Evolutionary conservation across 208 protist species (phyloP), one percentile per base, ranked within the genome.

Genomic region (Acanthamoeba rhysodes): DNA sequence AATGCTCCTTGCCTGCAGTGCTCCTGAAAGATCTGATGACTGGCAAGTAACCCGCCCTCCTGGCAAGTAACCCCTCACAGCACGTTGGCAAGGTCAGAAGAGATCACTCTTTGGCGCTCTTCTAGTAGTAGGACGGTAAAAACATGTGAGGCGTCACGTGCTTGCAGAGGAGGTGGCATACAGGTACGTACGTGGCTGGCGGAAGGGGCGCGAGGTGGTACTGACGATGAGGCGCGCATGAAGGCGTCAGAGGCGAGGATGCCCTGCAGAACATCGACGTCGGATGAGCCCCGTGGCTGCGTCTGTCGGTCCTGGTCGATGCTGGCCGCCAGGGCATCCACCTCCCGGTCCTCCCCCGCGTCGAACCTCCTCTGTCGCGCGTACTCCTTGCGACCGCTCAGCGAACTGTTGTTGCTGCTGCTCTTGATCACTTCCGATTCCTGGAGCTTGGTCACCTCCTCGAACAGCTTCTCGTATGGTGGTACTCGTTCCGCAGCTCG

Each of bases 221-320:
- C 34, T 20, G 70, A 78, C 18, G 70, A 29, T 4, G 70, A 29
- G 18, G 70, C 70, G 70, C 70, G 70, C 9, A 18, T n/a, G 20
- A 78, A 78, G 32, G 70, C 70, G 6, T 78, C 70, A 4, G 70
- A 78, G 9, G 70, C 70, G n/a, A 78, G 70, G 8, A 78, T 78
- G 70, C 27, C 34, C 34, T 78, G 70, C n/a, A 78, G 70, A 22
- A 78, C 70, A 18, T 78, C 70, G 12, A 16, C 4, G 34, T 78
- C 70, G 9, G 32, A 48, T 4, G 70, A 78, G 66, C 10, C 24
- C n/a, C n/a, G 6, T 12, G 18, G n/a, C 32, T 78, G n/a, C n/a
- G 18, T 45, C 50, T 78, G 70, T 12, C 12, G 70, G 70, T 78
- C 70, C 34, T 78, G 70, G 27, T 78, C 70, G 34, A 78, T 41